Conservation (phyloP, 2,329 filamentous ascomycete genomes). For the Coniochaeta sp. region DNA sequence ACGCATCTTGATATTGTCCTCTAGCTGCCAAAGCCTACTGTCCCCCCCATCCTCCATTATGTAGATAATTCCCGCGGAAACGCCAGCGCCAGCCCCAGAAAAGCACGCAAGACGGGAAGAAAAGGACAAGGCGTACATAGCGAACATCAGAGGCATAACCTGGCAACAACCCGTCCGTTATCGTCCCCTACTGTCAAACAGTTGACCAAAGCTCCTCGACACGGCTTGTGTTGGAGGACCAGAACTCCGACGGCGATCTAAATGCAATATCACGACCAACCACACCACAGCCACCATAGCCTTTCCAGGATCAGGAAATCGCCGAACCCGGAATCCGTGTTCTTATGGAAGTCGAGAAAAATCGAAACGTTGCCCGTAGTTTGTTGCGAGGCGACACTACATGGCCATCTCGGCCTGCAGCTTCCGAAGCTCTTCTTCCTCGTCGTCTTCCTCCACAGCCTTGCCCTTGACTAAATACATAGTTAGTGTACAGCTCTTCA, state of each 20-base stretch:
- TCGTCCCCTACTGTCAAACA: not conserved
- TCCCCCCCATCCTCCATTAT: not conserved
- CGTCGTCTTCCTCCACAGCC: slow-evolving; percentile 74
- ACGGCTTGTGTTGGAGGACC: not conserved
- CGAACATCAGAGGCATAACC: not conserved
- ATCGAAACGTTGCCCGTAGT: not conserved
- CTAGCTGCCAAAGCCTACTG: not conserved
- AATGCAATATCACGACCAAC: not conserved
- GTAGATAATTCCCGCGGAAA: not conserved
- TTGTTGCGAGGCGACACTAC: slow-evolving; percentile 32
- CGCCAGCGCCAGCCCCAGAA: not conserved
- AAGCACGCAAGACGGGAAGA: not conserved
- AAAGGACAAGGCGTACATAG: not conserved
- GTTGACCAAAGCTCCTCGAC: not conserved
- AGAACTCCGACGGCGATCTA: not conserved
- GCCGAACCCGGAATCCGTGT: not conserved
- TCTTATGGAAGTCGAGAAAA: too few relatives aligned
- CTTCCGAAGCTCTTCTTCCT: slow-evolving; percentile 89
- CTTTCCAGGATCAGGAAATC: not conserved
- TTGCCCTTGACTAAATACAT: slow-evolving; percentile 41
- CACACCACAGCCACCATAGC: not conserved
- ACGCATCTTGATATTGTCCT: not conserved
- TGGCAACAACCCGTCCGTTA: not conserved
- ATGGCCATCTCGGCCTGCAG: slow-evolving; percentile 97
- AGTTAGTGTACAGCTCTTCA: slow-evolving; percentile 10